A percentile compares a stretch with the other conserved stretches of the same genome.
phyloP scores from a whole-genome alignment of 1,284 basidiomycete genomes.

The Ustilago trichophora region DNA sequence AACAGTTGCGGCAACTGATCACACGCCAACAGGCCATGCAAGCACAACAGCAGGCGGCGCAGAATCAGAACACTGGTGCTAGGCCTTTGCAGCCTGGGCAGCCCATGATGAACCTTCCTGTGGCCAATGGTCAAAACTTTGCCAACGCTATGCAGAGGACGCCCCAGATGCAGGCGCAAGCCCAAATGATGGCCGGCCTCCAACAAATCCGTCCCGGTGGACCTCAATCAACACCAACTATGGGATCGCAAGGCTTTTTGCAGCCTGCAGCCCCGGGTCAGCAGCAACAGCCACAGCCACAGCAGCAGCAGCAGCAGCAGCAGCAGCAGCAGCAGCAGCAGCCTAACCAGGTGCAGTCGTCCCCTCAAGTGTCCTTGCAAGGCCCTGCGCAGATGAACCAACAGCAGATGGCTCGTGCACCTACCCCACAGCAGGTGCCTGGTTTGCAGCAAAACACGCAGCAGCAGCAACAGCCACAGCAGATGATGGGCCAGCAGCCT shows the following conservation, averaged over 20 bases:
- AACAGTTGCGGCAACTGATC: constrained; percentile 45
- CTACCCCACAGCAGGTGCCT: constrained; percentile 18
- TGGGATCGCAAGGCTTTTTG: constrained; percentile 30
- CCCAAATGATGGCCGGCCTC: constrained; percentile 50
- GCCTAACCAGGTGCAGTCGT: constrained; percentile 21
- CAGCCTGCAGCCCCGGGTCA: constrained; percentile 22
- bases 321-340: constrained; percentile 23
- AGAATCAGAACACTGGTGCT: constrained; percentile 36
- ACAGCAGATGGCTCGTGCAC: constrained; percentile 26
- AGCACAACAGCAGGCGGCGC: constrained; percentile 49
- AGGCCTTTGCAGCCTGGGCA: constrained; percentile 48
- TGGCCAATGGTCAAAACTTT: constrained; percentile 37
- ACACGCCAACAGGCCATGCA: constrained; percentile 49
- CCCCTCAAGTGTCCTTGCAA: constrained; percentile 25
- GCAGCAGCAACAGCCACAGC: constrained; percentile 25
- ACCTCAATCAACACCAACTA: constrained; percentile 32
- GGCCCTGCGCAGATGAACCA: constrained; percentile 20
- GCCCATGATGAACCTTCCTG: constrained; percentile 25
- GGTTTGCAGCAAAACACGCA: constrained; percentile 25
- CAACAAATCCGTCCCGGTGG: constrained; percentile 38
- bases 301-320: constrained; percentile 8
- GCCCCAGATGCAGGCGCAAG: constrained; percentile 50
- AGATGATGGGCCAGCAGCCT: constrained; percentile 29
- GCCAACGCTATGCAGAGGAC: constrained; percentile 47
- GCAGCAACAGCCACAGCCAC: constrained; percentile 15